Conservation (phyloP, 495 filamentous ascomycete species). For the Bacidia gigantensis region DNA sequence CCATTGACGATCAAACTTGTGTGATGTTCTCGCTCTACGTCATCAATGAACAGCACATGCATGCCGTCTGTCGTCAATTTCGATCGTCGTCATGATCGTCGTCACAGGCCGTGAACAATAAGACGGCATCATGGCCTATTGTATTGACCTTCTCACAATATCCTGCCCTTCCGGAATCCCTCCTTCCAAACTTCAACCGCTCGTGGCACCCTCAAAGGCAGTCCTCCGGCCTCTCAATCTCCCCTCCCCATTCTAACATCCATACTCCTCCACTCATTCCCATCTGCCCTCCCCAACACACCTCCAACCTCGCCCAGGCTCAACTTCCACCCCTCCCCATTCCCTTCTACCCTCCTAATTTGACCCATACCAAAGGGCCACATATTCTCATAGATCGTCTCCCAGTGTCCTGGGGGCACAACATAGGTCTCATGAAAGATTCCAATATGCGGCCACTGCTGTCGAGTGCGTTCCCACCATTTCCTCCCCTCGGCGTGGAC, state of each 20-base stretch:
- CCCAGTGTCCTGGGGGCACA: conserved; percentile 27
- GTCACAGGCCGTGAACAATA: too few species aligned
- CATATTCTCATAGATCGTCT: conserved; percentile 31
- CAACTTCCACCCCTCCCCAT: background rate
- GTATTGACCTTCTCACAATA: too few species aligned
- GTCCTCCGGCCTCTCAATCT: background rate
- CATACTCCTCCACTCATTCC: conserved; percentile 12
- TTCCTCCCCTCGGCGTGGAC: conserved; percentile 34
- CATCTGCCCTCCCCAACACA: conserved; percentile 10
- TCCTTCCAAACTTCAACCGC: background rate
- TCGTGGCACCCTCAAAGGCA: too few species aligned
- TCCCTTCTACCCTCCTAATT: background rate
- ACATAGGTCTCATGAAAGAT: conserved; percentile 38
- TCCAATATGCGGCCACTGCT: conserved; percentile 27
- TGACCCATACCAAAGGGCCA: conserved; percentile 19
- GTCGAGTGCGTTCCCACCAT: conserved; percentile 28
- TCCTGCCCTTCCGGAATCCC: background rate
- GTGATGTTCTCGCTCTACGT: too few species aligned
- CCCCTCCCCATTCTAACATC: conserved; percentile 11
- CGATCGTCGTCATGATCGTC: too few species aligned
- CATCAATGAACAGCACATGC: too few species aligned
- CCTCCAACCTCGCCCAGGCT: background rate
- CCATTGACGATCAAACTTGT: too few species aligned
- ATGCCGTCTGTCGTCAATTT: too few species aligned
- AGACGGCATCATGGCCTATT: too few species aligned